Evolutionary conservation across 768 basidiomycete genomes (phyloP).

Genomic region (Lactifluus hygrophoroides): DNA sequence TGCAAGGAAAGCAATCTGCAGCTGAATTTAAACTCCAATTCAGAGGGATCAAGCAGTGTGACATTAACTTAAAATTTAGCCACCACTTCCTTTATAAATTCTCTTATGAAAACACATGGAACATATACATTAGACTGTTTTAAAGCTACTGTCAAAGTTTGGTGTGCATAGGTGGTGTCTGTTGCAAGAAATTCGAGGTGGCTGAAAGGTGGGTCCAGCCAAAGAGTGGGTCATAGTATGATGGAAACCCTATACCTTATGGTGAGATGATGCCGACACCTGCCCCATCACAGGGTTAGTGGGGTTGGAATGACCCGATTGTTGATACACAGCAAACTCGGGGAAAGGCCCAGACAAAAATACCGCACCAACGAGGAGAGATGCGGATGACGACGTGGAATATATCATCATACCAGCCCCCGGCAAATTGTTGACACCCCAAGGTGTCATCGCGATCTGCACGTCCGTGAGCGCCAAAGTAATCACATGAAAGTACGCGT

Average conservation of each 20-base stretch:
- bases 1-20: no score
- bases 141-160: no score
- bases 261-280: constrained; percentile 42
- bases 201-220: no score
- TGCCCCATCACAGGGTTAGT: constrained; percentile 31
- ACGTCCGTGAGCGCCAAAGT: not conserved
- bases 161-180: no score
- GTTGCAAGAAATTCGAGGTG: no score
- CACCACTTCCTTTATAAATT: no score
- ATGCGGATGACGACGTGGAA: constrained; percentile 9
- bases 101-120: no score
- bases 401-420: constrained; percentile 21
- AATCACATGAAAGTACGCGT: not conserved
- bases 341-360: constrained; percentile 39
- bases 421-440: constrained; percentile 12
- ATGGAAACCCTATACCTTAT: constrained; percentile 7
- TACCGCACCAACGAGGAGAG: constrained; percentile 17
- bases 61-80: no score
- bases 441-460: constrained; percentile 17
- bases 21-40: no score
- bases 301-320: constrained; percentile 1
- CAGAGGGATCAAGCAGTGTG: no score
- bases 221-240: no score
- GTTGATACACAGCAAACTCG: constrained; percentile 28
- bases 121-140: no score